Percentiles rank a stretch among this genome's conserved stretches.
phyloP scores from a whole-genome alignment of 2,329 filamentous ascomycete genomes.

The Apiospora saccharicola region DNA sequence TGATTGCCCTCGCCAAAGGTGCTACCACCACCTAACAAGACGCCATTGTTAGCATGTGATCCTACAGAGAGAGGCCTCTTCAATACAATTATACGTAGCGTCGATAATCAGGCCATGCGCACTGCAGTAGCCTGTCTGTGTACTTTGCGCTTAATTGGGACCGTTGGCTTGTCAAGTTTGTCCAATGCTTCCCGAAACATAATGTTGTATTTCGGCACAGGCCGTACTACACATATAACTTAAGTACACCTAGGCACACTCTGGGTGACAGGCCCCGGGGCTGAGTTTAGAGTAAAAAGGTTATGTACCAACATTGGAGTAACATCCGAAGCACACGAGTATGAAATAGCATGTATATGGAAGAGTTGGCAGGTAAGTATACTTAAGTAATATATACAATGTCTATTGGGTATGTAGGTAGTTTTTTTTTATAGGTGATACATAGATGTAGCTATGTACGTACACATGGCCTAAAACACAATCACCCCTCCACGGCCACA shows the following conservation, averaged over 20 bases:
- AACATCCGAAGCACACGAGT: background rate
- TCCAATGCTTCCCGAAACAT: background rate
- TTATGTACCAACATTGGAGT: background rate
- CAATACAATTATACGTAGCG: background rate
- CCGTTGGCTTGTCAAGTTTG: background rate
- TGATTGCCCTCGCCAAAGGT: background rate
- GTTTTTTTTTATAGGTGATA: background rate
- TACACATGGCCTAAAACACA: background rate
- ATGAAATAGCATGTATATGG: no score
- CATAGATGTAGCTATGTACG: background rate
- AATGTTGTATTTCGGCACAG: background rate
- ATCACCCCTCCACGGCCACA: background rate
- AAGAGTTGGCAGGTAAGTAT: no score
- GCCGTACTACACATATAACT: background rate
- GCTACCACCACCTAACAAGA: background rate
- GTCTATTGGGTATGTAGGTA: background rate
- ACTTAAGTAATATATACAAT: no score
- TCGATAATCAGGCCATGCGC: slow-evolving; percentile 7
- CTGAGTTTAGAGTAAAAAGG: background rate
- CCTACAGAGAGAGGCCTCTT: background rate
- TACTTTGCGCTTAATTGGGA: background rate
- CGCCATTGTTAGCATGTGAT: background rate
- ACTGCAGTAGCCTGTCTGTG: background rate
- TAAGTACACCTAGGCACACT: background rate
- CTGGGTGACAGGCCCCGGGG: background rate